Evolutionary conservation across 1,284 basidiomycete species (phyloP).

Genomic region (Taiwanofungus camphoratus): DNA sequence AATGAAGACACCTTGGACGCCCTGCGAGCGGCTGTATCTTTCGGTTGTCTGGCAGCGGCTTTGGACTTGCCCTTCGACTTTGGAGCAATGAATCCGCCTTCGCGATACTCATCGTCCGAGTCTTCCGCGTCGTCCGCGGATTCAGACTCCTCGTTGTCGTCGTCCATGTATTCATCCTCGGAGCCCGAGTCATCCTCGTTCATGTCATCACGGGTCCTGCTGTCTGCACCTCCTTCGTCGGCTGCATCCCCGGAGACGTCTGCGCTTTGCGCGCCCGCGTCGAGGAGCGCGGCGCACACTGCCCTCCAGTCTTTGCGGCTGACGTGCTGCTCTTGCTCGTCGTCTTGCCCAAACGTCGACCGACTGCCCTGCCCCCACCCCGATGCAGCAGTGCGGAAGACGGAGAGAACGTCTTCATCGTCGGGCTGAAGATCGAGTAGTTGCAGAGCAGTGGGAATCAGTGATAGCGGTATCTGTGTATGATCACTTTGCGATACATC

Average conservation of each 20-base stretch:
- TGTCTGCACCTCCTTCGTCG: conserved; percentile 21
- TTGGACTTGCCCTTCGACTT: conserved; percentile 15
- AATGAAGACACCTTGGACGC: conserved; percentile 5
- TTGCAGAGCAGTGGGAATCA: conserved; percentile 59
- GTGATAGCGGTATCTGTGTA: conserved; percentile 42
- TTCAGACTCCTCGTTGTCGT: conserved; percentile 14
- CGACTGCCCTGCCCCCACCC: conserved; percentile 47
- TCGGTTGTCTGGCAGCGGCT: conserved; percentile 10
- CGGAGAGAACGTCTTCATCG: conserved; percentile 59
- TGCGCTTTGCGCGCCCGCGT: conserved; percentile 21
- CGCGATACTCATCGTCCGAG: conserved; percentile 30
- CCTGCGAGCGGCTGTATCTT: conserved; percentile 1
- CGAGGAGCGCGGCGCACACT: conserved; percentile 63
- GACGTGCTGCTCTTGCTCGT: conserved; percentile 29
- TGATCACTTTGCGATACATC: not conserved
- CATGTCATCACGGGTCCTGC: conserved; percentile 18
- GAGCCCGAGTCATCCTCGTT: conserved; percentile 17
- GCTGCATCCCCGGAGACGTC: conserved; percentile 25
- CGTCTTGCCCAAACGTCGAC: conserved; percentile 12
- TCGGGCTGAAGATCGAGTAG: conserved; percentile 58
- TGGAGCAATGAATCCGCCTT: conserved; percentile 19
- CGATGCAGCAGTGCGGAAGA: conserved; percentile 66
- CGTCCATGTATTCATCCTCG: conserved; percentile 24
- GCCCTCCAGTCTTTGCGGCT: conserved; percentile 65
- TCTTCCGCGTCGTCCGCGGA: conserved; percentile 18